Base-by-base conservation (phyloP, 2,329 filamentous ascomycete genomes). In the Curvularia sp. region DNA sequence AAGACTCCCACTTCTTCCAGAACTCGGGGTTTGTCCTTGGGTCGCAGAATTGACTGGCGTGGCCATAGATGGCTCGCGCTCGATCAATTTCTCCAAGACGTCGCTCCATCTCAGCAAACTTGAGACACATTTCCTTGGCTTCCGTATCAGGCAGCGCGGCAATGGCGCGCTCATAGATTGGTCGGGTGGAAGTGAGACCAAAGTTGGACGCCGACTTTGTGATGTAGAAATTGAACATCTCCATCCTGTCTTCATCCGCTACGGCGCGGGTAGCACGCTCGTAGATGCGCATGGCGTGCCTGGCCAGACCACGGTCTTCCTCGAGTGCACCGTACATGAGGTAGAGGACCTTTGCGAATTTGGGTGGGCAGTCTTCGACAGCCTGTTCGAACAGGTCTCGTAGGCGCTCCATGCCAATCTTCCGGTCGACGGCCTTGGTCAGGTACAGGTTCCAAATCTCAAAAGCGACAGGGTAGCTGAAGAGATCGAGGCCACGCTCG, bases 171-270 rank as follows among this genome's bases (percentile, higher is more conserved):
- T 99, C 95, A 82, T 99, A 99, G 69, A 99, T 99, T 0, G 92
- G 89, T 51, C 95, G 84, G 3, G 95, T 97, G 0, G 95, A 98
- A 0, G 95, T 93, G 51, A 99, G 86, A 31, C 96, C 95, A 72
- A 99, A 99, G 79, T 99, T 99, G 20, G 93, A 96, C 1, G 95
- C 95, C 0, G 93, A 97, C 77, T 99, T 98, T 58, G 94, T 98
- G 74, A 99, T 97, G 82, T 99, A 99, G 75, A 98, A 97, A 77
- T 97, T 95, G 82, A 97, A 99, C 93, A 99, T 97, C 71, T 97
- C 93, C 60, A 93, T 89, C 52, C 93, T 86, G 77, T 99, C 94
- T 72, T 97, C 94, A 71, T 99, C 95, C 13, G 92, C 89, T 3
- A 99, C 96, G 12, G 94, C 93, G 31, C 95, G 88, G 5, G 95